Percentiles rank a stretch among this genome's conserved stretches.
Conservation (phyloP, 2,329 filamentous ascomycete genomes). For the Lasiodiplodia sp. region DNA sequence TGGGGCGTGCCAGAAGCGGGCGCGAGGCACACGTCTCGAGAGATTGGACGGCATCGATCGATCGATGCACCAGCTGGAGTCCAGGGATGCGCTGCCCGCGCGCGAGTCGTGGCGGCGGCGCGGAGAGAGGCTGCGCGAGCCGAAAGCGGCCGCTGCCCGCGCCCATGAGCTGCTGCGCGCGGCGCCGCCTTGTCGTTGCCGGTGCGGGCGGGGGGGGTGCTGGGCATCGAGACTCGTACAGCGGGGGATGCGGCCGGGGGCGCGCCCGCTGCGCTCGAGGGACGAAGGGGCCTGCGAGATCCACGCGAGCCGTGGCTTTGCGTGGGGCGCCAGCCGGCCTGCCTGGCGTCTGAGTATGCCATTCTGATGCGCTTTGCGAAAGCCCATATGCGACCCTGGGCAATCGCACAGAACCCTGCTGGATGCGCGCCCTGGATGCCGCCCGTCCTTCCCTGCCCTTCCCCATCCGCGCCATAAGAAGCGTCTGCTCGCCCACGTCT, state of each 20-base stretch:
- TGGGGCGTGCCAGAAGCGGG: constrained; percentile 29
- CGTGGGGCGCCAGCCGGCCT: constrained; percentile 29
- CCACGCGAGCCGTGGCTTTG: constrained; percentile 31
- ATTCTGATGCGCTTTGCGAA: constrained; percentile 32
- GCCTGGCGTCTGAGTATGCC: constrained; percentile 28
- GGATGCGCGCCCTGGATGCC: constrained; percentile 31
- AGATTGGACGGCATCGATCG: constrained; percentile 29
- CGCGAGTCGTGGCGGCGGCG: constrained; percentile 20
- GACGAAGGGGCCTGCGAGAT: constrained; percentile 21
- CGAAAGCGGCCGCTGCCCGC: constrained; percentile 24
- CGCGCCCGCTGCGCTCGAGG: constrained; percentile 6
- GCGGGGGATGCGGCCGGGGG: constrained; percentile 17
- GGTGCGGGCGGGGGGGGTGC: constrained; percentile 11
- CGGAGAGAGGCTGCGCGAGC: constrained; percentile 26
- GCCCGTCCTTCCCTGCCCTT: constrained; percentile 23
- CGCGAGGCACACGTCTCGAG: constrained; percentile 24
- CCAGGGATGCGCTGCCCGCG: constrained; percentile 25
- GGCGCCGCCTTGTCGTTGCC: constrained; percentile 24
- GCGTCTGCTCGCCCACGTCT: constrained; percentile 17
- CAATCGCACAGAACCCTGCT: constrained; percentile 31
- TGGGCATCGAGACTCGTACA: neutral
- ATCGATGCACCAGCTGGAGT: constrained; percentile 28
- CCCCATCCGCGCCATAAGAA: constrained; percentile 29
- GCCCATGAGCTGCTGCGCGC: constrained; percentile 9
- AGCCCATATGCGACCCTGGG: constrained; percentile 31